A percentile compares a stretch with the other conserved stretches of the same genome.
Evolutionary conservation across 345 rosid genomes (phyloP).

Genomic region (Erysimum cheiranthoides): DNA sequence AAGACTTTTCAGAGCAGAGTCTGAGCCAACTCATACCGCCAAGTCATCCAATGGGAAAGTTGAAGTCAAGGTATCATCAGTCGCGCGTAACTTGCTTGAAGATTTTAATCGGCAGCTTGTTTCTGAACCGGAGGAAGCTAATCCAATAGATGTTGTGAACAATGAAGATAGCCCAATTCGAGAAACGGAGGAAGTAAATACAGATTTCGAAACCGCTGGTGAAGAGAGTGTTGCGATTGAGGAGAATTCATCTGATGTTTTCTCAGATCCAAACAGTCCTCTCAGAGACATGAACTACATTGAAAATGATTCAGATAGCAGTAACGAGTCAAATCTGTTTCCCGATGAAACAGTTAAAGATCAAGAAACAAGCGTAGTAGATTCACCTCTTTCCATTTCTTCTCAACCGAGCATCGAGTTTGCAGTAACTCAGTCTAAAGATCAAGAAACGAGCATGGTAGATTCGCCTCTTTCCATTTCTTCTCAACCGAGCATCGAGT

Average conservation of each 20-base stretch:
- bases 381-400: slow-evolving; percentile 63
- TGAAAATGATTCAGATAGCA: slow-evolving; percentile 70
- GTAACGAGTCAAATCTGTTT: slow-evolving; percentile 61
- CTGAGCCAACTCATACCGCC: slow-evolving; percentile 62
- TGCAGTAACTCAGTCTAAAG: slow-evolving; percentile 43
- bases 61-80: slow-evolving; percentile 51
- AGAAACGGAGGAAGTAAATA: slow-evolving; percentile 42
- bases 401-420: slow-evolving; percentile 50
- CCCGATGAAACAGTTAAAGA: slow-evolving; percentile 54
- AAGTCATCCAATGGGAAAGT: slow-evolving; percentile 42
- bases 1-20: slow-evolving; percentile 69
- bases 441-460: slow-evolving; percentile 42
- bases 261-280: slow-evolving; percentile 64
- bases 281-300: slow-evolving; percentile 55
- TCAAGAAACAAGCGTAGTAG: slow-evolving; percentile 45
- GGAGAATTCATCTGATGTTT: slow-evolving; percentile 59
- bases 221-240: slow-evolving; percentile 63
- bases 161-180: slow-evolving; percentile 22
- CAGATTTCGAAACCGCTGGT: slow-evolving; percentile 41
- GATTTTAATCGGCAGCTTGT: slow-evolving; percentile 74
- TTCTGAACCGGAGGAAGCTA: slow-evolving; percentile 47
- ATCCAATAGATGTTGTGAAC: slow-evolving; percentile 18
- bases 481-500: slow-evolving; percentile 49
- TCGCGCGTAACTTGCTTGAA: slow-evolving; percentile 68
- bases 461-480: slow-evolving; percentile 66